Evolutionary conservation across 2,329 filamentous ascomycete species (phyloP).

Genomic region (Fusarium sterilihyphosum): DNA sequence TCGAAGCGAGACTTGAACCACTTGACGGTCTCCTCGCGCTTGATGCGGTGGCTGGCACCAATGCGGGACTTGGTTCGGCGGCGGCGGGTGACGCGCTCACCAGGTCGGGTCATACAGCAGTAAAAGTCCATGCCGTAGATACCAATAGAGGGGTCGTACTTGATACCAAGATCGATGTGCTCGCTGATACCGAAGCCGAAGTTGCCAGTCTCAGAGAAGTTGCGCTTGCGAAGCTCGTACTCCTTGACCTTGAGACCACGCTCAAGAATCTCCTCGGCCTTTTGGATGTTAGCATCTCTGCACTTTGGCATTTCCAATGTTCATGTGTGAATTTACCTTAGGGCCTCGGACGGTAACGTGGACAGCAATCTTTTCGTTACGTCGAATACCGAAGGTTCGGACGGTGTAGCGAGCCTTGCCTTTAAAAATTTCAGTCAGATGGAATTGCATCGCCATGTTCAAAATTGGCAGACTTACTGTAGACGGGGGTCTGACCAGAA

Average conservation of each 20-base stretch:
- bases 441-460: conserved; percentile 19
- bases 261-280: conserved; percentile 99
- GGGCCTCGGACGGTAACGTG: conserved; percentile 99
- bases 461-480: conserved; percentile 73
- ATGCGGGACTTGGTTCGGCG: conserved; percentile 88
- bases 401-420: conserved; percentile 99
- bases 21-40: conserved; percentile 93
- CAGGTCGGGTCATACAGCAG: conserved; percentile 99
- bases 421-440: conserved; percentile 49
- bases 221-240: conserved; percentile 99
- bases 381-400: conserved; percentile 99
- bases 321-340: conserved; percentile 59
- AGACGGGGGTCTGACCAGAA: conserved; percentile 99
- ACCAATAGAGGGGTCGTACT: conserved; percentile 98
- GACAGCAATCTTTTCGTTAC: conserved; percentile 99
- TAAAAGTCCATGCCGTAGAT: conserved; percentile 99
- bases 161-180: conserved; percentile 99
- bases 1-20: conserved; percentile 95
- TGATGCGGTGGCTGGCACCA: conserved; percentile 91
- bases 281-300: conserved; percentile 38
- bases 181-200: conserved; percentile 99
- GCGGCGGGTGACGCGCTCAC: conserved; percentile 96
- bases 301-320: background rate
- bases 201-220: conserved; percentile 99
- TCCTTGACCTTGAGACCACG: conserved; percentile 99